These are phyloP conservation scores for Aphanomyces cochlioides DNA, from an alignment of 352 stramenopile genomes.

Conservation along the genomic window DNA sequence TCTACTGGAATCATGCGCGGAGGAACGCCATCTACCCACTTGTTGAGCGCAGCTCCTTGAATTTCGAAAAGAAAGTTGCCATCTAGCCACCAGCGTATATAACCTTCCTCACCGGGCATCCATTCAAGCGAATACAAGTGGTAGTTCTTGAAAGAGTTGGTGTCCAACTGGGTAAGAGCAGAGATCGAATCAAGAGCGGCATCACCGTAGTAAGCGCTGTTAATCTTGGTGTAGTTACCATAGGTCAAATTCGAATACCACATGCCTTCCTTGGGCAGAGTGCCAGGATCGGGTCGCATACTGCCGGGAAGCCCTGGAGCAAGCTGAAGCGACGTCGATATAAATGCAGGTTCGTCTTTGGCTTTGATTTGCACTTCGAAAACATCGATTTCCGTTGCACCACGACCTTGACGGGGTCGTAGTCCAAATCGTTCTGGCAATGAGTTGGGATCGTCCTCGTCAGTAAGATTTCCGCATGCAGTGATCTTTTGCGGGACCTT, in stretches of 20 bases:
- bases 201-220: constrained; percentile 95
- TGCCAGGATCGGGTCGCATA: constrained; percentile 56
- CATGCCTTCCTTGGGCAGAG: constrained; percentile 55
- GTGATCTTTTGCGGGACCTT: constrained; percentile 92
- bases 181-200: constrained; percentile 93
- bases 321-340: constrained; percentile 94
- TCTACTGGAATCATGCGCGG: constrained; percentile 91
- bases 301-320: constrained; percentile 62
- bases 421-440: constrained; percentile 88
- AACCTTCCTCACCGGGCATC: constrained; percentile 87
- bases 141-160: constrained; percentile 87
- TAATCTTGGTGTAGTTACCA: constrained; percentile 85
- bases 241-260: constrained; percentile 90
- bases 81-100: constrained; percentile 93
- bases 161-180: constrained; percentile 88
- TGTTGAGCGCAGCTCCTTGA: constrained; percentile 77
- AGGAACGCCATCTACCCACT: constrained; percentile 59
- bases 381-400: constrained; percentile 96
- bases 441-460: constrained; percentile 85
- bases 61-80: constrained; percentile 93
- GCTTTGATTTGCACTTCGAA: constrained; percentile 86
- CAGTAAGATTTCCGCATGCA: constrained; percentile 91
- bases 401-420: constrained; percentile 87
- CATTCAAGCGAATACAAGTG: constrained; percentile 96
- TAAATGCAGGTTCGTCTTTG: constrained; percentile 82